These are phyloP conservation scores for Pyrrhoderma noxium DNA, from an alignment of 1,284 basidiomycete species.

Conservation along the genomic window DNA sequence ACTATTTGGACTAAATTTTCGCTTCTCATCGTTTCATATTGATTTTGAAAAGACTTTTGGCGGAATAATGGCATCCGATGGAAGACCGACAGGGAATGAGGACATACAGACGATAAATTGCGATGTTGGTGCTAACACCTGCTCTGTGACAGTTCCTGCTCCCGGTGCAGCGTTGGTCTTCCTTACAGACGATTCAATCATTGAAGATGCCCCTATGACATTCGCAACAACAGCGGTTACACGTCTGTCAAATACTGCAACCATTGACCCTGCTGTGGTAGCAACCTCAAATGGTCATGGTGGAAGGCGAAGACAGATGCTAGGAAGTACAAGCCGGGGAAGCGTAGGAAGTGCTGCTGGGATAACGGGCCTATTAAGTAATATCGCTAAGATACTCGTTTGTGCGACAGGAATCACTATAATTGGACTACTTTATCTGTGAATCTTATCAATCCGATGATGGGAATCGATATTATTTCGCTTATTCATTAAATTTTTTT, in stretches of 20 bases:
- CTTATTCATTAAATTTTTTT: too few species aligned
- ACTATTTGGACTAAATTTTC: slow-evolving; percentile 1
- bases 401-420: too few species aligned
- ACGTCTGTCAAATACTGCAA: slow-evolving; percentile 18
- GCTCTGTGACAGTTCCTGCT: slow-evolving; percentile 33
- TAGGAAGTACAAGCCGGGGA: slow-evolving; percentile 20
- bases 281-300: slow-evolving; percentile 21
- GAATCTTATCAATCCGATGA: too few species aligned
- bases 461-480: too few species aligned
- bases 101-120: slow-evolving; percentile 31
- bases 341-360: slow-evolving; percentile 3
- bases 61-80: slow-evolving; percentile 50
- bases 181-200: slow-evolving; percentile 29
- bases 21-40: background rate
- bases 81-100: slow-evolving; percentile 30
- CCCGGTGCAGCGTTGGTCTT: slow-evolving; percentile 39
- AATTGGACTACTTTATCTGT: too few species aligned
- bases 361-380: too few species aligned
- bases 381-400: too few species aligned
- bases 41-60: slow-evolving; percentile 73
- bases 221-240: slow-evolving; percentile 24
- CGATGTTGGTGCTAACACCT: slow-evolving; percentile 27
- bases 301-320: slow-evolving; percentile 11
- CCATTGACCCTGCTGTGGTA: slow-evolving; percentile 17
- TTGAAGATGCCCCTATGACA: slow-evolving; percentile 23